Evolutionary conservation across 148 eudicot genomes (phyloP), one percentile per base, ranked within the genome.

Genomic region (Camellia japonica): DNA sequence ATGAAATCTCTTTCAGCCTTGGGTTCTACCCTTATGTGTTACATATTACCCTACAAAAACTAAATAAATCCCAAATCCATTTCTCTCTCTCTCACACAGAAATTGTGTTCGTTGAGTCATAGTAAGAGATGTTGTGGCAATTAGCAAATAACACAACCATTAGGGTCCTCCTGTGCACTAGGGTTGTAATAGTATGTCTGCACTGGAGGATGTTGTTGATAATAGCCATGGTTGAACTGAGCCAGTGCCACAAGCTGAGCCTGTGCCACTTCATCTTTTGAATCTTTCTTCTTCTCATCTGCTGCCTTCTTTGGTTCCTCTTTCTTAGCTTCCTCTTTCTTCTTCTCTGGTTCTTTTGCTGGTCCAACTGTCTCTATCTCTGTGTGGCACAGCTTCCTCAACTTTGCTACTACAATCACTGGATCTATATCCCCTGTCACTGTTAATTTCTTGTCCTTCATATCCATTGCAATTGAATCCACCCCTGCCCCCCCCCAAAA

Each of bases 391-490:
- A 82, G 47, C 72, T 90, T 92, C 62, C 91, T 85, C 55, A 92
- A 55, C 74, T 92, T 92, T 0, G 54, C 84, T 11, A 85, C 93
- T 10, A 90, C 49, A 6, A 30, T 65, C 18, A 92, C 84, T 8
- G 91, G 92, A 82, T 92, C 93, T 46, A 90, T 75, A 79, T 83
- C 85, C 49, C 96, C 96, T 6, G 78, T 84, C 12, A 92, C 62
- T 12, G 96, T 92, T 82, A 92, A 2, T 71, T 86, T 88, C 79
- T 84, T 87, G 63, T 88, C 90, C 72, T 86, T 89, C 78, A 75
- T 78, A 61, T 90, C 90, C 83, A 92, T 79, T n/a, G 93, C 43
- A 41, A 93, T 81, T 76, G 95, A 93, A 12, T 90, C 95, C 42
- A 93, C 46, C 54, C 97, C 97, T 93, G 78, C 38, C 38, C 38